Base-by-base conservation (phyloP, 2,329 filamentous ascomycete genomes). In the Phialocephala sp. region DNA sequence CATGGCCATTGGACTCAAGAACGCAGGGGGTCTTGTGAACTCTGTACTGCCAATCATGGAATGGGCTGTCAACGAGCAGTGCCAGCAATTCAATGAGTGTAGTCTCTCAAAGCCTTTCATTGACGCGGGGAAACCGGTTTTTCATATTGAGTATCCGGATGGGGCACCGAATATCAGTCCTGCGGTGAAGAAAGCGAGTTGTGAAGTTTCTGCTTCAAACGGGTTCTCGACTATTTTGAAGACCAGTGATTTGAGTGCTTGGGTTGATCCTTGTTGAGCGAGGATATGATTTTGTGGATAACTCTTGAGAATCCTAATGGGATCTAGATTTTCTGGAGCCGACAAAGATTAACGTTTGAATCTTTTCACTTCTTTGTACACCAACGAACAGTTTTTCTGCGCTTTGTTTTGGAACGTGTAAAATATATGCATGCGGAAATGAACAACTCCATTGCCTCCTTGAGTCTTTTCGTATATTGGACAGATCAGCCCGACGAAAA, bases 31-130 rank as follows among this genome's bases (percentile, higher is more conserved):
- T 47, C 87, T 92, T 67, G 86, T 92, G 62, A 64, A 72, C 1
- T 70, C 77, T 1, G 79, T 84, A 8, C 66, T 85, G 5, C 76
- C 79, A 32, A 77, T 84, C 8, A 84, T 90, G 66, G 81, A 90
- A 72, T 92, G 89, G 78, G 84, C 82, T 8, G 88, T 92, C 70
- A 90, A 91, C 76, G 90, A 92, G 80, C 84, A 91, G 77, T 92
- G 90, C 74, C 81, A 83, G 15, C 72, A 89, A 74, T 86, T 85
- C 70, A 68, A 77, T 4, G 88, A 91, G 74, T 91, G 89, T 73
- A 77, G 79, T 37, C 81, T 77, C 1, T 91, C 87, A 73, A 76
- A 78, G 1, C 77, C 83, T 5, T 91, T 91, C 72, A 83, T 89
- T 63, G 71, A 81, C 12, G 84, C 83, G 8, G 80, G 81, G 36